phyloP scores from a whole-genome alignment of 352 stramenopile genomes.

The Saprolegnia parasitica region DNA sequence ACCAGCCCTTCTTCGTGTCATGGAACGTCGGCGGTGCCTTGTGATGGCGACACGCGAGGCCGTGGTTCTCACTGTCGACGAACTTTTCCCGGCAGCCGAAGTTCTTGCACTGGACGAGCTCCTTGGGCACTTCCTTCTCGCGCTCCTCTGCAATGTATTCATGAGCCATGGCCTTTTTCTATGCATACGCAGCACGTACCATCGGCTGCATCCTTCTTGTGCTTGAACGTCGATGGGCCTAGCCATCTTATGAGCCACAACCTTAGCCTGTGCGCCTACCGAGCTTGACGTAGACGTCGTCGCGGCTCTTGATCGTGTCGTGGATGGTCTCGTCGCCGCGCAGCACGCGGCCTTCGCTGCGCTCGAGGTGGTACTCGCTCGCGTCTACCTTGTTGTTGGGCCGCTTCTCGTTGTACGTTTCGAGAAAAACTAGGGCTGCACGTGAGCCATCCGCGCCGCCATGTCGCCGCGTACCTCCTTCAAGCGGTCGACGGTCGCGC shows the following conservation, averaged over 20 bases:
- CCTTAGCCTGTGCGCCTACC: conserved; percentile 26
- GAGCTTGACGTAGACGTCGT: conserved; percentile 80
- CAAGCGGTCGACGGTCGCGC: conserved; percentile 74
- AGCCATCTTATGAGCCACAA: background rate
- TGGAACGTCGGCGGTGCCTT: conserved; percentile 79
- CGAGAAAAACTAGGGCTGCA: conserved; percentile 72
- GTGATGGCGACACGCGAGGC: conserved; percentile 73
- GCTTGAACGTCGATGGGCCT: conserved; percentile 49
- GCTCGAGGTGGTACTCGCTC: conserved; percentile 60
- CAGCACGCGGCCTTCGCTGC: conserved; percentile 46
- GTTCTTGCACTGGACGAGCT: conserved; percentile 79
- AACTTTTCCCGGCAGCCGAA: conserved; percentile 84
- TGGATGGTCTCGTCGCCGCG: conserved; percentile 75
- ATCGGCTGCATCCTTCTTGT: conserved; percentile 33
- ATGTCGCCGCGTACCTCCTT: conserved; percentile 44
- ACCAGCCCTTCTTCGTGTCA: conserved; percentile 89
- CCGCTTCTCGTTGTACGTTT: conserved; percentile 89
- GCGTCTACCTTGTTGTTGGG: conserved; percentile 56
- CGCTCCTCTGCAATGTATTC: conserved; percentile 20
- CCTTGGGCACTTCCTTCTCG: conserved; percentile 32
- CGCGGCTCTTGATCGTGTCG: conserved; percentile 76
- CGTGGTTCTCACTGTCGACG: conserved; percentile 65
- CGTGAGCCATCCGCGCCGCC: background rate
- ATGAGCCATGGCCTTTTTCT: background rate
- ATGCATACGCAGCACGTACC: conserved; percentile 11